Evolutionary conservation across 129 eudicot species (phyloP).

Genomic region (Tanacetum coccineum): DNA sequence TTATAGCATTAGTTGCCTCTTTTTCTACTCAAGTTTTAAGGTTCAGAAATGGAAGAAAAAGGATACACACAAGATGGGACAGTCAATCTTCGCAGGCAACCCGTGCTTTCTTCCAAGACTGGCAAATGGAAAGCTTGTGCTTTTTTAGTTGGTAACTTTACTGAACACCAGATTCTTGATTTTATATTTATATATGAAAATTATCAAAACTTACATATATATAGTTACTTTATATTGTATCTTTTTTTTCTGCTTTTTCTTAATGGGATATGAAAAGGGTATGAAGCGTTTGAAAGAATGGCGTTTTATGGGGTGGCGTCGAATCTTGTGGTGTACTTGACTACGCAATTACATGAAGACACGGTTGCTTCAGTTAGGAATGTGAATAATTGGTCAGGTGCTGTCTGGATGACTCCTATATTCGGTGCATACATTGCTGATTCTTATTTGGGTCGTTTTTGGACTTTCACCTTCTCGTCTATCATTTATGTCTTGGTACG

Average conservation of each 20-base stretch:
- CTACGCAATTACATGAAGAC: slow-evolving; percentile 87
- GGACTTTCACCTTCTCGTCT: slow-evolving; percentile 89
- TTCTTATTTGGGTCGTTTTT: slow-evolving; percentile 87
- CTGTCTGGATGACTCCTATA: slow-evolving; percentile 93
- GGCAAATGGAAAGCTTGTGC: slow-evolving; percentile 99
- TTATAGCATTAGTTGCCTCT: slow-evolving; percentile 30
- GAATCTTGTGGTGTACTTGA: slow-evolving; percentile 84
- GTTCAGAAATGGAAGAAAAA: slow-evolving; percentile 50
- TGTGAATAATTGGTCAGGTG: slow-evolving; percentile 89
- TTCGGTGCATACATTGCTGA: slow-evolving; percentile 88
- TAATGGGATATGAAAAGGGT: slow-evolving; percentile 35
- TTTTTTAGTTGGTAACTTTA: slow-evolving; percentile 67
- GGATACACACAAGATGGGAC: slow-evolving; percentile 93
- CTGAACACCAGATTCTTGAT: slow-evolving; percentile 22
- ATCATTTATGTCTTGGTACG: slow-evolving; percentile 76
- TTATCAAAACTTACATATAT: slow-evolving; percentile 13
- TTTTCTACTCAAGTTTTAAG: slow-evolving; percentile 17
- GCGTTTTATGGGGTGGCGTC: slow-evolving; percentile 97
- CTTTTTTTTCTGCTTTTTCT: background rate
- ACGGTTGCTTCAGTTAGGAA: slow-evolving; percentile 87
- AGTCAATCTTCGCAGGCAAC: slow-evolving; percentile 79
- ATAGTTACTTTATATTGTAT: background rate
- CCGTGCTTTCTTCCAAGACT: slow-evolving; percentile 66
- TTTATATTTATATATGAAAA: slow-evolving; percentile 20
- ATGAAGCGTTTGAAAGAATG: slow-evolving; percentile 97